Evolutionary conservation across 805 yeast species (phyloP), one percentile per base, ranked within the genome.

Genomic region (Saturnispora diversa): DNA sequence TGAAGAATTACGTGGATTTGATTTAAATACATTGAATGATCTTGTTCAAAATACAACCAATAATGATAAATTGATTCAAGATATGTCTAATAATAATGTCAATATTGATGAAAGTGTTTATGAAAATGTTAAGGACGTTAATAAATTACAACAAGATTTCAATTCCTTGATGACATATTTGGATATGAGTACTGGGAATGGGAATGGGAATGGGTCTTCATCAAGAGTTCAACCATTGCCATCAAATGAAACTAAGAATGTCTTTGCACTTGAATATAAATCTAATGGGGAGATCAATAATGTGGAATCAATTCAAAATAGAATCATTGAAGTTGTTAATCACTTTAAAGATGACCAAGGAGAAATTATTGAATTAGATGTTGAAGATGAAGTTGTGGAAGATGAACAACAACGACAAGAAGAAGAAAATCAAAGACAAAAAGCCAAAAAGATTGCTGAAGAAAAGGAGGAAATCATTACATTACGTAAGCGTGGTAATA

Each of bases 21-120:
- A 47, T 38, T 13, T 64, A 15, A 65, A 51, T 19, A 58, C 54
- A 8, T 61, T 64, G 39, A 55, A 57, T 13, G 46, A 65, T 35
- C 46, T 58, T n/a, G n/a, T 52, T 45, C 50, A 20, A 32, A 44
- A n/a, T 65, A n/a, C n/a, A n/a, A n/a, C n/a, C n/a, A n/a, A n/a
- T n/a, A n/a, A n/a, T n/a, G n/a, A n/a, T n/a, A n/a, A n/a, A n/a
- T n/a, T n/a, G n/a, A n/a, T n/a, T n/a, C n/a, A n/a, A n/a, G n/a
- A n/a, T n/a, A n/a, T n/a, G n/a, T n/a, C 30, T 10, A 51, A 42
- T 37, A 31, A 37, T 16, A 24, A 27, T 25, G 27, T 63, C 56
- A 47, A 35, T 33, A 42, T 39, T 23, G 35, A 31, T 24, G 46
- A 35, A 2, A 35, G 43, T 29, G 27, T 52, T 10, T 53, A 53